phyloP scores from a whole-genome alignment of 208 protist genomes.

The Acanthamoeba polyphaga region DNA sequence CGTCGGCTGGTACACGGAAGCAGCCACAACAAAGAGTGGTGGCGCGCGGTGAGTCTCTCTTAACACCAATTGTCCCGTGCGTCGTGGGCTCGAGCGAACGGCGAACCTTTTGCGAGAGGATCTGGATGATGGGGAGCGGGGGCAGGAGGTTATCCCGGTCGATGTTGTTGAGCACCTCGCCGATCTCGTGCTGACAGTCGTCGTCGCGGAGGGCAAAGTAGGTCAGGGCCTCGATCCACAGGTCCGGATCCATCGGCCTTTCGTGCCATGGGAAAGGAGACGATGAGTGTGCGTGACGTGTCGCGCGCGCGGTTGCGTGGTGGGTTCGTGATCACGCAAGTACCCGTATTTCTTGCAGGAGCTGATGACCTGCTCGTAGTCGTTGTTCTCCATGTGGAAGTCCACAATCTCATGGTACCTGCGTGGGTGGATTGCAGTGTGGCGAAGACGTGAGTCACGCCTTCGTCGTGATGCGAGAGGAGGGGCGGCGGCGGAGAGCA shows the following conservation, averaged over 20 bases:
- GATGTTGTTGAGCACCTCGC: constrained; percentile 90
- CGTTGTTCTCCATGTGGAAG: constrained; percentile 93
- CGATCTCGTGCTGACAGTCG: constrained; percentile 86
- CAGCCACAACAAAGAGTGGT: neutral
- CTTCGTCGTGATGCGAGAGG: neutral
- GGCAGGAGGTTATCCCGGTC: constrained; percentile 93
- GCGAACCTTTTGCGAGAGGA: constrained; percentile 87
- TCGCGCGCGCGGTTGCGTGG: neutral
- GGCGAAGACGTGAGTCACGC: neutral
- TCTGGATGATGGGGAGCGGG: constrained; percentile 94
- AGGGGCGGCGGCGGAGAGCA: neutral
- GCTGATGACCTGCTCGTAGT: constrained; percentile 81
- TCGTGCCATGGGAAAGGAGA: neutral
- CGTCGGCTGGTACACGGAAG: constrained; percentile 66
- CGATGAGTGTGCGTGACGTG: neutral
- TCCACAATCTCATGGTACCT: constrained; percentile 91
- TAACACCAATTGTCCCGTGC: too few species aligned
- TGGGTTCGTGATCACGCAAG: neutral
- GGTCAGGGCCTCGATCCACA: constrained; percentile 94
- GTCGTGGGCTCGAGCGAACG: neutral
- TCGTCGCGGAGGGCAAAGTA: constrained; percentile 88
- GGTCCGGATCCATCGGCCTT: constrained; percentile 83
- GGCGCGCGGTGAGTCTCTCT: too few species aligned
- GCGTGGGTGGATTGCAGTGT: neutral
- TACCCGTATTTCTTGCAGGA: constrained; percentile 87